Evolutionary conservation across 495 filamentous ascomycete species (phyloP).

Genomic region (Podospora comata): DNA sequence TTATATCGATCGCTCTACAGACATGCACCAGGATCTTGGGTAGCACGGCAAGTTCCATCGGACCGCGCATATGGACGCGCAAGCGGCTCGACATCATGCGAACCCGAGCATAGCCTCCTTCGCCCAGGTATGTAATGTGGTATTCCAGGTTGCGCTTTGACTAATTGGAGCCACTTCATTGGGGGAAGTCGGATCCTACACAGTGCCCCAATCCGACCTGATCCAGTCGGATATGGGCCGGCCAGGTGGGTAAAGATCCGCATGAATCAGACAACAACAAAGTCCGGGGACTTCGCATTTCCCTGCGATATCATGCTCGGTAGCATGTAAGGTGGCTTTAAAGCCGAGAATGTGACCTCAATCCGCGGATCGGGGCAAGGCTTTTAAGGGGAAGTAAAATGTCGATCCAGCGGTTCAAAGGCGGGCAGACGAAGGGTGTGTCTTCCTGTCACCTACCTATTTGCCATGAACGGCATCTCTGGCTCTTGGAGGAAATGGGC

Average conservation of each 20-base stretch:
- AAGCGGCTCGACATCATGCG: background rate
- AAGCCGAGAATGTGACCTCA: too few relatives aligned
- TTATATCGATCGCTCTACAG: background rate
- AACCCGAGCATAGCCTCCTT: slow-evolving; percentile 1
- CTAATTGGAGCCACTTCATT: background rate
- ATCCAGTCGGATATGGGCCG: background rate
- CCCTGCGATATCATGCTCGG: too few relatives aligned
- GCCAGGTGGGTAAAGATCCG: background rate
- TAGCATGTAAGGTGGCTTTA: too few relatives aligned
- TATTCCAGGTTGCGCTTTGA: background rate
- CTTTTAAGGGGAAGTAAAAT: too few relatives aligned
- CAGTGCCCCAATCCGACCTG: background rate
- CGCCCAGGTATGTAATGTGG: background rate
- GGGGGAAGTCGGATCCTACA: background rate
- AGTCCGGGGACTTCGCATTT: too few relatives aligned
- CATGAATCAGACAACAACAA: background rate
- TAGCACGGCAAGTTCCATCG: background rate
- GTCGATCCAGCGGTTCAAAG: too few relatives aligned
- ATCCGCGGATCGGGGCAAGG: too few relatives aligned
- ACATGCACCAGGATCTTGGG: background rate
- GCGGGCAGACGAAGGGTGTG: too few relatives aligned
- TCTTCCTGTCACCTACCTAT: too few relatives aligned
- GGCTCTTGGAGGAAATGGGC: too few relatives aligned
- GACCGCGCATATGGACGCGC: background rate
- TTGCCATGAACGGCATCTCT: too few relatives aligned